Conservation (phyloP, 495 filamentous ascomycete species). For the Echria macrotheca region DNA sequence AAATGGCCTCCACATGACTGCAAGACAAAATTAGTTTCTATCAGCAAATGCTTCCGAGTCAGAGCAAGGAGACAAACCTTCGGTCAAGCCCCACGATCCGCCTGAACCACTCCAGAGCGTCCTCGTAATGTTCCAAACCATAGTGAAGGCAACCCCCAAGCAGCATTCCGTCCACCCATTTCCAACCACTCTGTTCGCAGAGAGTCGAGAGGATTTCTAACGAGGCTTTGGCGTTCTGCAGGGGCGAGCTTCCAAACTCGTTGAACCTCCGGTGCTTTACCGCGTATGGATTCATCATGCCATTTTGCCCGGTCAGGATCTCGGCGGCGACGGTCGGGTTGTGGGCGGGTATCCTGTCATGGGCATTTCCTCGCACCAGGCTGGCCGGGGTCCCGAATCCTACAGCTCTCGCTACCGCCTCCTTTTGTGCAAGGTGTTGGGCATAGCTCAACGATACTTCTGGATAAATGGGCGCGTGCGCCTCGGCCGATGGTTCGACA, state of each 20-base stretch:
- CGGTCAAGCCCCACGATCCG: slow-evolving; percentile 77
- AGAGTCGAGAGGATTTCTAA: slow-evolving; percentile 75
- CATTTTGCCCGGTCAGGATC: slow-evolving; percentile 2
- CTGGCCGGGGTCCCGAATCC: not conserved
- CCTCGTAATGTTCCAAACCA: slow-evolving; percentile 80
- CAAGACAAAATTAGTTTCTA: slow-evolving; percentile 17
- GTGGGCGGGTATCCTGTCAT: not conserved
- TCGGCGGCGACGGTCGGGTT: slow-evolving; percentile 13
- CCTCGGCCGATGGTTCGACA: slow-evolving; percentile 11
- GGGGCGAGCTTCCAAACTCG: slow-evolving; percentile 23
- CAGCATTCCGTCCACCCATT: slow-evolving; percentile 94
- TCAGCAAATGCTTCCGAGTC: not conserved
- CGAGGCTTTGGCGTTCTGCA: slow-evolving; percentile 57
- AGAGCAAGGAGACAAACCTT: slow-evolving; percentile 48
- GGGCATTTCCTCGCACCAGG: not conserved
- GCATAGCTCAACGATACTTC: slow-evolving; percentile 15
- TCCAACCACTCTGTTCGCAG: slow-evolving; percentile 82
- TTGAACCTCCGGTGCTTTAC: slow-evolving; percentile 13
- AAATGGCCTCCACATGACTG: slow-evolving; percentile 92
- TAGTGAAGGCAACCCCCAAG: slow-evolving; percentile 91
- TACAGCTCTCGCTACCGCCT: slow-evolving; percentile 13
- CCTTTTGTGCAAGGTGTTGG: slow-evolving; percentile 22
- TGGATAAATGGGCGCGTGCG: slow-evolving; percentile 1
- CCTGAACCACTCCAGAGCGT: slow-evolving; percentile 82
- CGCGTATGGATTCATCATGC: slow-evolving; percentile 14